Base-by-base conservation (phyloP, 2,329 filamentous ascomycete species). In the Colletotrichum echinochloae region DNA sequence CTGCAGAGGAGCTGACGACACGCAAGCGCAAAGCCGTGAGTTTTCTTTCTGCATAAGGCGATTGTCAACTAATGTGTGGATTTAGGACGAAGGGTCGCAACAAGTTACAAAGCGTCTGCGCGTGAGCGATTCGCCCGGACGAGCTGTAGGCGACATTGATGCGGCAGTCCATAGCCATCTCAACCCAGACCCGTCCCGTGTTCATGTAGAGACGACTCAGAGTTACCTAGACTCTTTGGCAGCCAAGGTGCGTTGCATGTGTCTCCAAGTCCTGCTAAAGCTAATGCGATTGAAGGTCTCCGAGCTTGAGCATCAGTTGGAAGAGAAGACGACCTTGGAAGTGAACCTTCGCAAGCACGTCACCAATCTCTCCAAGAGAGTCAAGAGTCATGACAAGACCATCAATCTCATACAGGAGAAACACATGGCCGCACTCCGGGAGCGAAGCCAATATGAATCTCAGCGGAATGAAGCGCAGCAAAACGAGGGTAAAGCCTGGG, bases 351-450 rank as follows among this genome's bases (percentile, higher is more conserved):
- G 64, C n/a, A 73, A 71, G 64, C 72, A 71, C 3, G 72, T 73
- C 28, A 67, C 37, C 26, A 69, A 61, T 18, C 63, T 74, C 23
- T 66, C 68, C 65, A 76, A 75, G 26, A 83, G 86, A 59, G 75
- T 86, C 20, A 81, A 84, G 37, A 84, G 84, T 23, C 81, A 85
- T 62, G 79, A 83, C 59, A 79, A 78, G 28, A 85, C 85, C 2
- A 76, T 85, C 2, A 79, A 79, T 28, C 77, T 78, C 7, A 82
- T 88, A 5, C 84, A 88, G 60, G 76, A 79, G 9, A 82, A 81
- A 52, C 85, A 84, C 67, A 83, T 86, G 73, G 80, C 80, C 18
- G 86, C 88, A 3, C 76, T 89, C 6, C 78, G 84, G 66, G 88
- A 90, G 28, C 85, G 87, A 41, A 81, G 80, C 41, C 75, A 74